Conservation (phyloP, 768 basidiomycete species). For the Boletus bicolor region DNA sequence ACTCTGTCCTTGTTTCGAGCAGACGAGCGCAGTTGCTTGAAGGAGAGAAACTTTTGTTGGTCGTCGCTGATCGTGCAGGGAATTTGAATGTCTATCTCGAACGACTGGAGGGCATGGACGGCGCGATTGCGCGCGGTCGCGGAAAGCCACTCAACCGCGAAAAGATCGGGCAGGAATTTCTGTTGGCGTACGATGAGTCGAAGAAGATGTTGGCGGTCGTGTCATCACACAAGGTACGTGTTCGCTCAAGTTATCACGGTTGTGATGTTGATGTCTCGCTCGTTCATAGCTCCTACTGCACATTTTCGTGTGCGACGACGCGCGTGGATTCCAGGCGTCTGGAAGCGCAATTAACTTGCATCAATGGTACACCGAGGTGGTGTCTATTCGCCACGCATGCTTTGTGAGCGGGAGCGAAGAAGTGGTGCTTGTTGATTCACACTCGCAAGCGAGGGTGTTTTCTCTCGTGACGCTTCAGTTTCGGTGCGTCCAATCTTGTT, state of each 20-base stretch:
- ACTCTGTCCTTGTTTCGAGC: not conserved
- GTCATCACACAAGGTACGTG: conserved; percentile 38
- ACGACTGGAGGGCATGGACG: conserved; percentile 25
- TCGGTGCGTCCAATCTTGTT: conserved; percentile 33
- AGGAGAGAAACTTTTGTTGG: conserved; percentile 39
- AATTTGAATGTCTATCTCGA: conserved; percentile 42
- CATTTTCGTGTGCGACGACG: conserved; percentile 47
- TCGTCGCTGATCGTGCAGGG: conserved; percentile 36
- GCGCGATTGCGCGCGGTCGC: conserved; percentile 26
- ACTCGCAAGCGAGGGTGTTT: conserved; percentile 45
- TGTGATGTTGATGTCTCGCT: not conserved
- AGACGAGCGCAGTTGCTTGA: conserved; percentile 43
- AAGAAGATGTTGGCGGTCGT: conserved; percentile 48
- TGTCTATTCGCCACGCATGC: conserved; percentile 34
- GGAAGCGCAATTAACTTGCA: conserved; percentile 41
- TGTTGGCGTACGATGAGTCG: conserved; percentile 51
- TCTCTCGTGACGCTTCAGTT: conserved; percentile 54
- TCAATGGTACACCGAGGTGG: conserved; percentile 40
- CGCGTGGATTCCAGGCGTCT: conserved; percentile 38
- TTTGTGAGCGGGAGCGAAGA: conserved; percentile 54
- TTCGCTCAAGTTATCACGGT: not conserved
- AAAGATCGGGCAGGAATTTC: conserved; percentile 44
- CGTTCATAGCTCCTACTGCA: conserved; percentile 36
- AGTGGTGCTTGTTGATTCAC: conserved; percentile 46
- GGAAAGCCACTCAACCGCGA: conserved; percentile 40